Evolutionary conservation across 805 yeast genomes (phyloP), one percentile per base, ranked within the genome.

Genomic region (Metschnikowia lochheadii): DNA sequence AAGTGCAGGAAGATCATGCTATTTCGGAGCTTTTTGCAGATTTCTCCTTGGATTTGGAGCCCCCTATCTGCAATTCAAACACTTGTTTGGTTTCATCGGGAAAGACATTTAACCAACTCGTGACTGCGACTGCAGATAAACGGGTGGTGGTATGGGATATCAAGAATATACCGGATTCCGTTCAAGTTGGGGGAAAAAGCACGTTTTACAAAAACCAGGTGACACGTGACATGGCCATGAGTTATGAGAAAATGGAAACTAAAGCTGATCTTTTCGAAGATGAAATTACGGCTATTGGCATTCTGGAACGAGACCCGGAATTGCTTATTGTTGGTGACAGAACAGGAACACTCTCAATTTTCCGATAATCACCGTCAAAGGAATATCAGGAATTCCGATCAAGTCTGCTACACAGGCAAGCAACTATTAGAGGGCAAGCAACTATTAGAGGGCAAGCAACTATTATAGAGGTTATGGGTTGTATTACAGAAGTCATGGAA

Each of bases 121-220:
- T 63, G 8, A 55, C 63, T 15, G 59, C 72, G 2, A 67, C 71
- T 11, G 56, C 54, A 41, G 68, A 66, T 48, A 59, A 54, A 14
- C 59, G 68, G 21, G 46, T 68, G 13, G 60, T 62, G 8, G 42
- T 66, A 14, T 69, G 74, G 74, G 58, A 69, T 42, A 34, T 60
- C 20, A 34, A 49, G n/a, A 51, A 55, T 14, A 48, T 61, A 3
- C 44, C 48, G 32, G 17, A 49, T n/a, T 51, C 55, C 5, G 38
- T 20, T 7, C 49, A 46, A 50, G n/a, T 55, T 11, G 23, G 35
- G 10, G 40, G 49, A 3, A 35, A 36, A 6, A 39, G 40, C 18
- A 26, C 21, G 11, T 59, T 57, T 14, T 42, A 54, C n/a, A 49
- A 44, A 18, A 56, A 47, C 41, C 50, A 44, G 11, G 55, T 60